Percentiles rank a stretch among this genome's conserved stretches.
Conservation (phyloP, 2,329 filamentous ascomycete genomes). For the Aureobasidium mangrovei region DNA sequence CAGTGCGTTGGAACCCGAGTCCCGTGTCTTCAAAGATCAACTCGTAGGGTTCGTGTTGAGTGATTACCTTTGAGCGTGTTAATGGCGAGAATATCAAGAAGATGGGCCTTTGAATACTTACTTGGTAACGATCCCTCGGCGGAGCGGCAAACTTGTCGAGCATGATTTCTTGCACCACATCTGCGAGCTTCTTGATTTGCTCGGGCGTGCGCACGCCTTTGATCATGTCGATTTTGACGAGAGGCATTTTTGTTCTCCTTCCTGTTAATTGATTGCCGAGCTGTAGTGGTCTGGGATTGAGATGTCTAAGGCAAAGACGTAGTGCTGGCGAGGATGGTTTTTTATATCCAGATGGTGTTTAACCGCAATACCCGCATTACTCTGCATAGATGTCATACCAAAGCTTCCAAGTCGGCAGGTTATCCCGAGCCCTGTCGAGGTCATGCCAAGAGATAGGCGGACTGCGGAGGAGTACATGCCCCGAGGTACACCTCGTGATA, state of each 20-base stretch:
- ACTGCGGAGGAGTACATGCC: no score
- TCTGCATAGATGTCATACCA: no score
- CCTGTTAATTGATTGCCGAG: background rate
- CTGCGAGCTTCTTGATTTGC: slow-evolving; percentile 24
- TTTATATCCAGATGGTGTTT: no score
- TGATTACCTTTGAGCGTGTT: slow-evolving; percentile 21
- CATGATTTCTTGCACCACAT: slow-evolving; percentile 24
- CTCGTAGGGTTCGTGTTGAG: slow-evolving; percentile 26
- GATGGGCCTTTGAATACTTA: background rate
- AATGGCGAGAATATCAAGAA: background rate
- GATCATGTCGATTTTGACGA: slow-evolving; percentile 27
- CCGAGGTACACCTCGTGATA: no score
- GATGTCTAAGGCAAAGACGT: no score
- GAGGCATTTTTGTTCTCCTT: slow-evolving; percentile 21
- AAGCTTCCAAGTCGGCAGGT: no score
- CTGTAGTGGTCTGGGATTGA: no score
- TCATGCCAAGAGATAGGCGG: no score
- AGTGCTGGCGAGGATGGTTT: no score
- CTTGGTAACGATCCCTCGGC: slow-evolving; percentile 25
- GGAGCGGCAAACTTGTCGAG: slow-evolving; percentile 25
- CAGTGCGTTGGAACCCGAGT: slow-evolving; percentile 21
- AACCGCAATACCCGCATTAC: no score
- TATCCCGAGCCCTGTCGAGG: no score
- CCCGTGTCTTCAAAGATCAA: slow-evolving; percentile 27
- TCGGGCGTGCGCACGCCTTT: slow-evolving; percentile 20